A percentile compares a stretch with the other conserved stretches of the same genome.
These are phyloP conservation scores for Pythium rishiriense DNA, from an alignment of 352 stramenopile species.

Conservation along the genomic window DNA sequence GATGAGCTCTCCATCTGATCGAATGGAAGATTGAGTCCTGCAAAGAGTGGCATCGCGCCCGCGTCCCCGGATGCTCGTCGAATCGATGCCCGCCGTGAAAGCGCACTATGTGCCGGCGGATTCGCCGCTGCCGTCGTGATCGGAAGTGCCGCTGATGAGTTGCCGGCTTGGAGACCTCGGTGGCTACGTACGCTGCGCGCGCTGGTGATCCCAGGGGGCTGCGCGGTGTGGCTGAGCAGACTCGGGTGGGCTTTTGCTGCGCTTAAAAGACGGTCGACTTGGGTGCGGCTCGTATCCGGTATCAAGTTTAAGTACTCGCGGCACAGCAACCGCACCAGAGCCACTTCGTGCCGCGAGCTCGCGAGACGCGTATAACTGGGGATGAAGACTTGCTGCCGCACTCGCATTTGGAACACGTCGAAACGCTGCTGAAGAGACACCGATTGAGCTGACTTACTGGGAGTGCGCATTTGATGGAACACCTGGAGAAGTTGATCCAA, in stretches of 20 bases:
- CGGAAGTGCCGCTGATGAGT: not conserved
- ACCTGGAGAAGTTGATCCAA: slow-evolving; percentile 24
- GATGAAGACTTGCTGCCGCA: slow-evolving; percentile 24
- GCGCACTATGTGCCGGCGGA: not conserved
- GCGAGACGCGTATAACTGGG: slow-evolving; percentile 18
- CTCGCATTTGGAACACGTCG: not conserved
- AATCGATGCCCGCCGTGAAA: slow-evolving; percentile 6
- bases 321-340: slow-evolving; percentile 13
- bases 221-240: not conserved
- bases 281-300: not conserved
- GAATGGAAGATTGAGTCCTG: slow-evolving; percentile 15
- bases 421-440: not conserved
- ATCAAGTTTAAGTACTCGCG: slow-evolving; percentile 20
- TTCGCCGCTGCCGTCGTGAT: not conserved
- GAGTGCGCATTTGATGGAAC: slow-evolving; percentile 3
- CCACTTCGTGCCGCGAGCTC: slow-evolving; percentile 1
- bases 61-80: slow-evolving; percentile 4
- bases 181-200: slow-evolving; percentile 9
- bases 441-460: not conserved
- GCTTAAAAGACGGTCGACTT: not conserved
- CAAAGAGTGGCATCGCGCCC: slow-evolving; percentile 28
- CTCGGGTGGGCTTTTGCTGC: not conserved
- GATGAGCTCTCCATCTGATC: slow-evolving; percentile 17
- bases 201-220: slow-evolving; percentile 9
- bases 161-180: not conserved